Evolutionary conservation across 768 basidiomycete species (phyloP).

Genomic region (Lactifluus subvellereus): DNA sequence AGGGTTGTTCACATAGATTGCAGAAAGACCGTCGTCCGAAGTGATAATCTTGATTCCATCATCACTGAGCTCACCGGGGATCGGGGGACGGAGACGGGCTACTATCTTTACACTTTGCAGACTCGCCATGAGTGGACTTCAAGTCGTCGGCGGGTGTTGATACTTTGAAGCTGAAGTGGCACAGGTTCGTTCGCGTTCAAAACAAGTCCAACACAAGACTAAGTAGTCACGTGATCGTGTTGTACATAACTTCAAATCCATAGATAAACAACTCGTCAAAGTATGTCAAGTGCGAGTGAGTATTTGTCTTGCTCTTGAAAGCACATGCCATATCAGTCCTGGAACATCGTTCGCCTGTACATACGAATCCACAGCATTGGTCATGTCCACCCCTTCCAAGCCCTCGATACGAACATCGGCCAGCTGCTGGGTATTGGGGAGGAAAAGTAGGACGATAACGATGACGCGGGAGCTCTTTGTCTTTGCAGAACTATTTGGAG

Average conservation of each 20-base stretch:
- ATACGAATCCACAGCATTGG: slow-evolving; percentile 55
- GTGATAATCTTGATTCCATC: slow-evolving; percentile 51
- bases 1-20: slow-evolving; percentile 64
- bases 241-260: neutral
- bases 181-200: neutral
- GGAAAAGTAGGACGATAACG: slow-evolving; percentile 56
- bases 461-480: slow-evolving; percentile 33
- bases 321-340: slow-evolving; percentile 55
- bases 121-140: slow-evolving; percentile 11
- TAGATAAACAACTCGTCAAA: neutral
- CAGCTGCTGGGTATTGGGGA: slow-evolving; percentile 61
- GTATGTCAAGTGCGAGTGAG: neutral
- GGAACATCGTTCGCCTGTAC: slow-evolving; percentile 60
- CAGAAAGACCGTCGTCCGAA: slow-evolving; percentile 36
- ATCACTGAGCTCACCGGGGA: slow-evolving; percentile 58
- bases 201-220: neutral
- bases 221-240: slow-evolving; percentile 17
- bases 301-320: slow-evolving; percentile 41
- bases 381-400: slow-evolving; percentile 46
- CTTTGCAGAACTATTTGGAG: slow-evolving; percentile 22
- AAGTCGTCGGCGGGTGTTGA: neutral
- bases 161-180: neutral
- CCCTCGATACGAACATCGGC: slow-evolving; percentile 54
- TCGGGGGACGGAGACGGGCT: slow-evolving; percentile 63
- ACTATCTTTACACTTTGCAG: slow-evolving; percentile 61